These are phyloP conservation scores for Vaccinium vitisidaea DNA, from an alignment of 148 eudicot species.

Conservation along the genomic window DNA sequence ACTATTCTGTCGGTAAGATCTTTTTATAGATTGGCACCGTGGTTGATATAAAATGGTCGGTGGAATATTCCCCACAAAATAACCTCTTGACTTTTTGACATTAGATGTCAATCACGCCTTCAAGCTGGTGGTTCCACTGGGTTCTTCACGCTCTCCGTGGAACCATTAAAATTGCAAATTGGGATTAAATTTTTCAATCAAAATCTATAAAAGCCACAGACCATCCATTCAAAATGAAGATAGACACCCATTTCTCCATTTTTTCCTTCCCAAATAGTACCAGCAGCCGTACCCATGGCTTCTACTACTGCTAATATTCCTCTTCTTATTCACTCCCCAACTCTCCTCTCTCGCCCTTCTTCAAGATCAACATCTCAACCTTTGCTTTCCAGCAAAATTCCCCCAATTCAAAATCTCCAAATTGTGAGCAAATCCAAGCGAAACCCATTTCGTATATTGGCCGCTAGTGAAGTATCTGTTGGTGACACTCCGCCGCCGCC, in stretches of 20 bases:
- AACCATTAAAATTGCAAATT: not conserved
- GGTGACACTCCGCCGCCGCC: slow-evolving; percentile 30
- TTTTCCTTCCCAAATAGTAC: not conserved
- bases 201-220: not conserved
- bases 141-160: not conserved
- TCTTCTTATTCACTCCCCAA: slow-evolving; percentile 22
- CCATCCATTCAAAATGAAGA: not conserved
- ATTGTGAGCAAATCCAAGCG: slow-evolving; percentile 13
- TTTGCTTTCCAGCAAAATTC: slow-evolving; percentile 15
- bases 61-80: not conserved
- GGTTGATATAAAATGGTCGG: not conserved
- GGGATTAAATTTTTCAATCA: too few relatives aligned
- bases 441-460: slow-evolving; percentile 22
- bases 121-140: not conserved
- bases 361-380: slow-evolving; percentile 10
- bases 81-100: too few relatives aligned
- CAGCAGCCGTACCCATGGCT: slow-evolving; percentile 31
- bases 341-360: slow-evolving; percentile 24
- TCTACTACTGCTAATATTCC: not conserved
- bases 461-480: slow-evolving; percentile 37
- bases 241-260: not conserved
- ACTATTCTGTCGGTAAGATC: too few relatives aligned
- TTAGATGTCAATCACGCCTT: not conserved
- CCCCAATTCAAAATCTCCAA: slow-evolving; percentile 9
- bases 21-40: too few relatives aligned